Percentiles rank a stretch among this genome's conserved stretches.
Evolutionary conservation across 2,329 filamentous ascomycete species (phyloP).

Genomic region (Cladosporium sp.): DNA sequence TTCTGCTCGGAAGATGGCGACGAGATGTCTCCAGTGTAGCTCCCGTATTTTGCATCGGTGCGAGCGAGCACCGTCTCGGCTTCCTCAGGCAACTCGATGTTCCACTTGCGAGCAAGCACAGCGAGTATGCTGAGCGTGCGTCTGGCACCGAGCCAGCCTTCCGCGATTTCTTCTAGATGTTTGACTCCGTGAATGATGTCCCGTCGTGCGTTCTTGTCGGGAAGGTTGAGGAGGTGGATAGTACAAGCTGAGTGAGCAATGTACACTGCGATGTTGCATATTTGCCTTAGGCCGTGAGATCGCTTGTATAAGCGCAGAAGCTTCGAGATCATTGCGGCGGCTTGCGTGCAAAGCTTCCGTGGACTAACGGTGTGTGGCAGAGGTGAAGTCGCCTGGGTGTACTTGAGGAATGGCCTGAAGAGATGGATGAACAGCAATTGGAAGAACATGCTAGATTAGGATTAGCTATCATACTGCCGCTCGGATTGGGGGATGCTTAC

Average conservation of each 20-base stretch:
- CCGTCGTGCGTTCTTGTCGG: slow-evolving; percentile 83
- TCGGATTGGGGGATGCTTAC: slow-evolving; percentile 57
- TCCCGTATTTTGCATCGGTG: slow-evolving; percentile 77
- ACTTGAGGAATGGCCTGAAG: slow-evolving; percentile 92
- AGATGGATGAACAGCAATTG: slow-evolving; percentile 94
- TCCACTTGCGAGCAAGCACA: slow-evolving; percentile 85
- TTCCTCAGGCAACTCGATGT: slow-evolving; percentile 81
- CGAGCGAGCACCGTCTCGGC: slow-evolving; percentile 73
- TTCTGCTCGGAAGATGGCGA: slow-evolving; percentile 46
- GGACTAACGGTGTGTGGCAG: slow-evolving; percentile 86
- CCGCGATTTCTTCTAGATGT: slow-evolving; percentile 91
- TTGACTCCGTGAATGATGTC: slow-evolving; percentile 90
- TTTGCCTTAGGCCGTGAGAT: slow-evolving; percentile 84
- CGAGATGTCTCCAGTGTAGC: slow-evolving; percentile 62
- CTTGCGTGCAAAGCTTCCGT: slow-evolving; percentile 84
- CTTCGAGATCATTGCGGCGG: slow-evolving; percentile 86
- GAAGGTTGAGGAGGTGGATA: slow-evolving; percentile 88
- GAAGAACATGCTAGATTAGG: slow-evolving; percentile 80
- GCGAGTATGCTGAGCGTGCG: slow-evolving; percentile 83
- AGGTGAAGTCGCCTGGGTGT: slow-evolving; percentile 76
- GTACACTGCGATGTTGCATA: slow-evolving; percentile 95
- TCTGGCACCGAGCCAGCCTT: slow-evolving; percentile 88
- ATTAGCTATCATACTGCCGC: slow-evolving; percentile 27
- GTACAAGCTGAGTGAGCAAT: slow-evolving; percentile 93
- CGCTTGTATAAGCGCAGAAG: slow-evolving; percentile 93